A percentile compares a stretch with the other conserved stretches of the same genome.
Conservation (phyloP, 306 rosid genomes). For the Castanea mollissima region DNA sequence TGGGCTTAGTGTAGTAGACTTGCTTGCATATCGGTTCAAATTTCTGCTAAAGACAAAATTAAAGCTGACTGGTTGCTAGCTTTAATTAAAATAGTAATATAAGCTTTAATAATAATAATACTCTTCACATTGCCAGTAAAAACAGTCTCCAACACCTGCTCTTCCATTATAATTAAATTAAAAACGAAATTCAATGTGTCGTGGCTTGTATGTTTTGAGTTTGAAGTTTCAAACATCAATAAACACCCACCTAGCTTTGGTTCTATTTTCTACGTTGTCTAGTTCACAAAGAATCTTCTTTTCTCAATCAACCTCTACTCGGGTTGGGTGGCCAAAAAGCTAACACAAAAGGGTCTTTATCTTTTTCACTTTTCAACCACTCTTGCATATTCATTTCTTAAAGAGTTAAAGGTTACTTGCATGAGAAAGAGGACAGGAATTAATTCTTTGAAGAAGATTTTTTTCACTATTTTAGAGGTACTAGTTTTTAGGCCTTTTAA, state of each 20-base stretch:
- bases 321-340: constrained; percentile 24
- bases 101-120: not conserved
- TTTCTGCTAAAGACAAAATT: not conserved
- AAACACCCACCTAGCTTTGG: constrained; percentile 22
- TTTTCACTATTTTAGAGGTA: not conserved
- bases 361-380: constrained; percentile 38
- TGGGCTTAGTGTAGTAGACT: not conserved
- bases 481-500: not conserved
- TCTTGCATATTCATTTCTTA: constrained; percentile 29
- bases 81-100: not conserved
- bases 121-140: not conserved
- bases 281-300: constrained; percentile 32
- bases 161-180: constrained; percentile 14
- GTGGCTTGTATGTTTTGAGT: constrained; percentile 24
- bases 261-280: constrained; percentile 32
- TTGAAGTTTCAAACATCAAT: not conserved
- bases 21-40: not conserved
- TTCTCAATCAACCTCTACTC: constrained; percentile 28
- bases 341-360: constrained; percentile 20
- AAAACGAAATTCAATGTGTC: constrained; percentile 16
- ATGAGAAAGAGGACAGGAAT: constrained; percentile 6
- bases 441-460: not conserved
- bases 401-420: not conserved
- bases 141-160: constrained; percentile 20
- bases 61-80: constrained; percentile 1